These are phyloP conservation scores for Hypericum androsaemum DNA, from an alignment of 345 rosid genomes.

Conservation along the genomic window DNA sequence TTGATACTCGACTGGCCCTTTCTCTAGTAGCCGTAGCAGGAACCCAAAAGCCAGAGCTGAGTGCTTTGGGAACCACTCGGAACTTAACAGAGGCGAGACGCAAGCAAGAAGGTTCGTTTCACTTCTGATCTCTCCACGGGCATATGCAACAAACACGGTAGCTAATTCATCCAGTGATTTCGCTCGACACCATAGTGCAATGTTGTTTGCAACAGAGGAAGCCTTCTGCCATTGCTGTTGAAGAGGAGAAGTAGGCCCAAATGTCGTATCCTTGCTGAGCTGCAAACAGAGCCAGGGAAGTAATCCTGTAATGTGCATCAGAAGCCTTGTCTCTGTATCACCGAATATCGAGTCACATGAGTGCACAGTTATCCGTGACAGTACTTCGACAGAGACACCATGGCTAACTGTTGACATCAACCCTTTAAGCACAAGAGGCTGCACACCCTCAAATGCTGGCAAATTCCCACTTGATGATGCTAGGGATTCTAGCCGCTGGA, in stretches of 20 bases:
- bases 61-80: slow-evolving; percentile 95
- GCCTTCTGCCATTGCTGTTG: slow-evolving; percentile 87
- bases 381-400: slow-evolving; percentile 77
- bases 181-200: slow-evolving; percentile 77
- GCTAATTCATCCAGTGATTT: slow-evolving; percentile 69
- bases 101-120: slow-evolving; percentile 75
- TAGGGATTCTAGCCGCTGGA: slow-evolving; percentile 59
- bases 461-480: slow-evolving; percentile 65
- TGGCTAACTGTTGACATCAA: slow-evolving; percentile 91
- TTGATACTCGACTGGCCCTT: slow-evolving; percentile 93
- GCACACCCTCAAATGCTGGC: slow-evolving; percentile 89
- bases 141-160: slow-evolving; percentile 58
- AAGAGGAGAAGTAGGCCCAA: slow-evolving; percentile 60
- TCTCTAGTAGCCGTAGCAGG: slow-evolving; percentile 75
- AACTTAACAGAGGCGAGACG: slow-evolving; percentile 73
- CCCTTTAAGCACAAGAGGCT: slow-evolving; percentile 97
- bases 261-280: slow-evolving; percentile 51
- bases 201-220: slow-evolving; percentile 70
- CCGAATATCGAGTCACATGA: slow-evolving; percentile 97
- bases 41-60: slow-evolving; percentile 95
- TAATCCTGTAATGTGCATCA: slow-evolving; percentile 91
- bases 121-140: slow-evolving; percentile 71
- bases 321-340: slow-evolving; percentile 80
- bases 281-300: slow-evolving; percentile 99
- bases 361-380: slow-evolving; percentile 73